Evolutionary conservation across 108 stramenopile genomes (phyloP).

Genomic region (Stephanodiscus minutulus): DNA sequence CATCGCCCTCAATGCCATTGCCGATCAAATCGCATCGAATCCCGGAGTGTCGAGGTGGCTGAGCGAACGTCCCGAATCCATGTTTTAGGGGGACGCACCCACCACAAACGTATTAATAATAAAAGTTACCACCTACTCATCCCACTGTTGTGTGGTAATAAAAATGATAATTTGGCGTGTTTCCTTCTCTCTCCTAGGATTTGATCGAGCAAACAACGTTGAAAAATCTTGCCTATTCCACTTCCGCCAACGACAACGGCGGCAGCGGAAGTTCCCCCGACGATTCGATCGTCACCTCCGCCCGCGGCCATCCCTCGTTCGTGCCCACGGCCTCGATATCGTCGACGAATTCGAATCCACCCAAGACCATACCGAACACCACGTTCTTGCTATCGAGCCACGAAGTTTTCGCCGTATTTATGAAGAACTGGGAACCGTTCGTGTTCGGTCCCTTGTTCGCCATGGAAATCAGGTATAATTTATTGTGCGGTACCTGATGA

Average conservation of each 20-base stretch:
- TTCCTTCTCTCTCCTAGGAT: too few relatives aligned
- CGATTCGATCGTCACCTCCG: conserved; percentile 70
- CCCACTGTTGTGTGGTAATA: too few relatives aligned
- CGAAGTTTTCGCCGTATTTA: conserved; percentile 90
- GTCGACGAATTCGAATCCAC: conserved; percentile 65
- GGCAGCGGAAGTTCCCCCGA: conserved; percentile 66
- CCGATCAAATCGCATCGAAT: conserved; percentile 41
- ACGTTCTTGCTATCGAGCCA: conserved; percentile 88
- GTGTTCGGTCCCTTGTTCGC: conserved; percentile 81
- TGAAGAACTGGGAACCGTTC: conserved; percentile 80
- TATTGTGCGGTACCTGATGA: conserved; percentile 82
- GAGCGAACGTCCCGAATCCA: conserved; percentile 53
- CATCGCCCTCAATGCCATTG: conserved; percentile 43
- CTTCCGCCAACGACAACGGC: not conserved
- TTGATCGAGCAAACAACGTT: too few relatives aligned
- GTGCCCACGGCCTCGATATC: conserved; percentile 76
- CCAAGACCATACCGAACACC: conserved; percentile 80
- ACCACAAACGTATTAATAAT: too few relatives aligned
- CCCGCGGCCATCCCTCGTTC: conserved; percentile 58
- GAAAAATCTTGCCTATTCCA: not conserved
- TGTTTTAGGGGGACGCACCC: conserved; percentile 38
- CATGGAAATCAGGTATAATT: conserved; percentile 83
- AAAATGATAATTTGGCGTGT: too few relatives aligned
- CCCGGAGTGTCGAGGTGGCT: conserved; percentile 54
- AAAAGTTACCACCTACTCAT: too few relatives aligned